Base-by-base conservation (phyloP, 2,329 filamentous ascomycete genomes). In the Remersonia thermophila region DNA sequence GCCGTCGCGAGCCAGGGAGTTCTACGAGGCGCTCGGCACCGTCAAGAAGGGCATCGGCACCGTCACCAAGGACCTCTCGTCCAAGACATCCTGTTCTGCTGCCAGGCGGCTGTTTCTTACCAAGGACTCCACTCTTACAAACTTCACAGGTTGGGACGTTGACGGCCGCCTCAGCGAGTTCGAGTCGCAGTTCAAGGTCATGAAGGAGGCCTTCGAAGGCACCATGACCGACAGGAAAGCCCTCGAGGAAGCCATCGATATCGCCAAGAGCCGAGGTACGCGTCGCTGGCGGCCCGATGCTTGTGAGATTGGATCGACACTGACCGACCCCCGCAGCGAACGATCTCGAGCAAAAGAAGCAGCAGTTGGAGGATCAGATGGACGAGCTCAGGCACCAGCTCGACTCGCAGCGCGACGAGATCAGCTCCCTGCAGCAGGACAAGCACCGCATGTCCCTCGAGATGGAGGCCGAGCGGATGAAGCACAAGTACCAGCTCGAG, bases 191-290 rank as follows among this genome's bases (percentile, higher is more conserved):
- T 85, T 85, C 53, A 69, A 71, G 32, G 66, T 71, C 40, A 66
- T 96, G 43, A 80, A 80, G 51, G 69, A 79, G 39, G 78, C 81
- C 44, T 75, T 95, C 53, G 75, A 76, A 40, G 69, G 70, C 23
- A 77, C 81, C 15, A 69, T 80, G 9, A 71, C 69, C 28, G 77
- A 84, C 37, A 77, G 74, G 48, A 78, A 72, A 38, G 71, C 67
- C 4, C 65, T 85, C 42, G 84, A 89, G 48, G 80, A 91, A 43
- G 73, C 78, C 1, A 67, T 93, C 31, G 74, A 80, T 12, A 49
- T 83, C 8, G 80, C 83, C 46, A 93, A 89, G 53, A 70, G 67
- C 35, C 73, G 78, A 69, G 75, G 84, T 91, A 65, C 47, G 73
- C 60, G n/a, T 10, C 8, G 13, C 7, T 27, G 27, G 14, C n/a